Base-by-base conservation (phyloP, 2,329 filamentous ascomycete genomes). In the Rhinocladiella mackenziei region DNA sequence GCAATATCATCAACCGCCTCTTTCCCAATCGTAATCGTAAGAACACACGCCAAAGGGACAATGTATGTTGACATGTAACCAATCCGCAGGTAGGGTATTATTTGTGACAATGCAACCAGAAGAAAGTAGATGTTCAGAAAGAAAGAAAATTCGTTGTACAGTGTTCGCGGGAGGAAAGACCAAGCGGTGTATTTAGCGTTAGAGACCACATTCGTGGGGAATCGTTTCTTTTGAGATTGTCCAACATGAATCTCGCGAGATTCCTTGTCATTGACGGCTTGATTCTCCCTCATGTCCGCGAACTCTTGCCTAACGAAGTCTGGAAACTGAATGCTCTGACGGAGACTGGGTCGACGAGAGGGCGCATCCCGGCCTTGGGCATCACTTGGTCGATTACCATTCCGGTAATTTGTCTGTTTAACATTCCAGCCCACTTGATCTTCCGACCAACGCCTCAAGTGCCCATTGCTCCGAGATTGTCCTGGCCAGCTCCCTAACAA, bases 61-160 rank as follows among this genome's bases (percentile, higher is more conserved):
- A 97, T 81, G 59, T 98, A 98, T 1, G 92, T 97, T 20, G 86
- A 86, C 50, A 98, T 77, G 64, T 96, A 97, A 43, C 92, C 92
- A 55, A 98, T 96, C 42, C 89, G 81, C 42, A 98, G 70, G 15
- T 86, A 78, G 3, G 89, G 89, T 59, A 98, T 89, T 31, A 88
- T 83, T 67, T 98, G 92, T 26, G 91, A 97, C 37, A 97, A 68
- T 5, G 92, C 94, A 37, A 98, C 92, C 18, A 97, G 80, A 43
- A 98, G 74, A 65, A 98, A 98, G 65, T 98, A 98, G 74, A 97
- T 87, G 75, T 98, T 98, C 75, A 98, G 95, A 70, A 98, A 98
- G 72, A 97, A 98, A 48, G 91, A 96, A 64, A 98, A 98, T 63
- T 98, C 92, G 69, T 97, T 97, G 68, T 96, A 98, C 15, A 98